A percentile compares a stretch with the other conserved stretches of the same genome.
Evolutionary conservation across 1,284 basidiomycete species (phyloP).

Genomic region (Cerioporus squamosus): DNA sequence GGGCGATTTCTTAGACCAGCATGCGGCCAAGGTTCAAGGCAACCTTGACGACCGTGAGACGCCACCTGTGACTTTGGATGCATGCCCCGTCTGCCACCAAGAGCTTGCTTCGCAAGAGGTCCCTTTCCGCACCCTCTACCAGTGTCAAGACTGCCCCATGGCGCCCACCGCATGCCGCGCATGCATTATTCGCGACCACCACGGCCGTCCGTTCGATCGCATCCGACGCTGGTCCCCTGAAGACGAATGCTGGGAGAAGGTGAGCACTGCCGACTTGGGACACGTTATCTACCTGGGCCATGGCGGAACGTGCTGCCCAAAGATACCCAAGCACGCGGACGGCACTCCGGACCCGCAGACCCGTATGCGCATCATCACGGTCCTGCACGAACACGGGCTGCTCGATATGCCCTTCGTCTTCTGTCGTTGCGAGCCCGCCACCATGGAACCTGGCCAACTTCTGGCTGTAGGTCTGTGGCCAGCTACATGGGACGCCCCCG

Average conservation of each 20-base stretch:
- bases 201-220: not conserved
- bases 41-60: too few relatives aligned
- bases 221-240: not conserved
- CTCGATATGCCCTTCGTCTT: not conserved
- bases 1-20: too few relatives aligned
- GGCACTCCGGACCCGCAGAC: too few relatives aligned
- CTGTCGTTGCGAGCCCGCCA: too few relatives aligned
- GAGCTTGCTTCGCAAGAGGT: too few relatives aligned
- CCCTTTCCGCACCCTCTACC: too few relatives aligned
- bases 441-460: constrained; percentile 3
- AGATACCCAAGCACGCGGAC: too few relatives aligned
- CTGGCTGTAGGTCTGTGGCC: constrained; percentile 19
- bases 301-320: not conserved
- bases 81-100: too few relatives aligned
- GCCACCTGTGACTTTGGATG: too few relatives aligned
- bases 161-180: too few relatives aligned
- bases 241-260: not conserved
- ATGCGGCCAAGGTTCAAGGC: too few relatives aligned
- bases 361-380: not conserved
- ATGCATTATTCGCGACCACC: not conserved
- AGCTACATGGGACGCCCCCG: constrained; percentile 14
- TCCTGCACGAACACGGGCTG: not conserved
- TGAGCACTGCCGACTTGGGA: not conserved
- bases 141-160: too few relatives aligned
- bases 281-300: not conserved